Base-by-base conservation (phyloP, 2,329 filamentous ascomycete species). In the Alternaria angustiovoidea region DNA sequence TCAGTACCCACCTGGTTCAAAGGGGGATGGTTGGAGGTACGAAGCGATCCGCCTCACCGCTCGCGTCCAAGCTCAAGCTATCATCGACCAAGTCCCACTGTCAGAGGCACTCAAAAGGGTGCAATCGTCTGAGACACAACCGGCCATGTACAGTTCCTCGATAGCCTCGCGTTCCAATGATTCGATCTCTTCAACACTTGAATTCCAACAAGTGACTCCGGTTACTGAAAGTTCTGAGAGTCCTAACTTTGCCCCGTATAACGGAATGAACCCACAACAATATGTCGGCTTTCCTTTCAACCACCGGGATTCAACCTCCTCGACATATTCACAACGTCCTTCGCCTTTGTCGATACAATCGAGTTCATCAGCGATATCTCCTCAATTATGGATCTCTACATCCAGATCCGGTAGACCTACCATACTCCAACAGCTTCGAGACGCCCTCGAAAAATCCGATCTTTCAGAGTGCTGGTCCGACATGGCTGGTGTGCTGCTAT, bases 401-500 rank as follows among this genome's bases (percentile, higher is more conserved):
- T 42, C 68, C 7, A 8, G 49, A 32, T 44, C 57, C 3, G 64
- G 38, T 22, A 42, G 32, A 4, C 18, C 67, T 8, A 62, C 42
- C 1, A 67, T 76, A 32, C 70, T 79, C 5, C 42, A 30, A 4
- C 34, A 62, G 18, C 62, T 79, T 12, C 67, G 67, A 39, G 56
- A 58, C 4, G 65, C 70, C 3, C 66, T 79, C 39, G 59, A 74
- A 28, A 66, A 57, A n/a, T 76, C 75, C 3, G 65, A 78, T 48
- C 55, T 77, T 30, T 72, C 73, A 4, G 66, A 73, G 22, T 74
- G 70, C 46, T 79, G 78, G 77, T 55, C 57, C 47, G 75, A 78
- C 54, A 74, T 79, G 70, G 73, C 73, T 1, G 78, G 78, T 42
- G 74, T 79, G n/a, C 68, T 79, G 2, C 65, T 79, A 36, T 80